phyloP scores from a whole-genome alignment of 768 basidiomycete genomes.

The Pisolithus albus region DNA sequence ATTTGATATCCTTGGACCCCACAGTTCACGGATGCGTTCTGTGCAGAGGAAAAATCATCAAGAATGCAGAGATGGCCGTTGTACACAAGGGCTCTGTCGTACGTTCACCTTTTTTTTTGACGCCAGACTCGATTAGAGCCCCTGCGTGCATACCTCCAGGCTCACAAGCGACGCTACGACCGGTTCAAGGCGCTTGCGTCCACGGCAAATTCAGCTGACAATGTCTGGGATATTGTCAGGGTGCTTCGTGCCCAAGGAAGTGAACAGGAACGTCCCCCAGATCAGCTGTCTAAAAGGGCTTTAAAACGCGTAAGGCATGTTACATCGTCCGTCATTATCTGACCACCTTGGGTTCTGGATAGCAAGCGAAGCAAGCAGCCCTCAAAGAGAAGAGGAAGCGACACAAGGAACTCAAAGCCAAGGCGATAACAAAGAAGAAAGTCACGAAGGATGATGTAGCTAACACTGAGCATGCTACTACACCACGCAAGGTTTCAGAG shows the following conservation, averaged over 20 bases:
- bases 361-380: constrained; percentile 43
- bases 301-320: constrained; percentile 48
- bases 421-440: constrained; percentile 32
- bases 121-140: background rate
- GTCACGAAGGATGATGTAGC: background rate
- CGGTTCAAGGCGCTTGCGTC: constrained; percentile 41
- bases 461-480: background rate
- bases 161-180: constrained; percentile 54
- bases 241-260: constrained; percentile 5
- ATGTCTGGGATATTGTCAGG: constrained; percentile 40
- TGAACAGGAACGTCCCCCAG: constrained; percentile 3
- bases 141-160: constrained; percentile 31
- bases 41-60: constrained; percentile 70
- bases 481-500: background rate
- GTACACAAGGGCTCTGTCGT: constrained; percentile 59
- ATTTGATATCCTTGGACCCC: constrained; percentile 48
- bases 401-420: constrained; percentile 39
- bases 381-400: constrained; percentile 44
- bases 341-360: constrained; percentile 1
- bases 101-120: constrained; percentile 29
- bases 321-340: background rate
- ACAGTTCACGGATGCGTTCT: constrained; percentile 54
- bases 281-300: constrained; percentile 48
- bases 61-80: constrained; percentile 47
- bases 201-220: constrained; percentile 34